These are phyloP conservation scores for Conringia planisiliqua DNA, from an alignment of 345 rosid genomes.

Conservation along the genomic window DNA sequence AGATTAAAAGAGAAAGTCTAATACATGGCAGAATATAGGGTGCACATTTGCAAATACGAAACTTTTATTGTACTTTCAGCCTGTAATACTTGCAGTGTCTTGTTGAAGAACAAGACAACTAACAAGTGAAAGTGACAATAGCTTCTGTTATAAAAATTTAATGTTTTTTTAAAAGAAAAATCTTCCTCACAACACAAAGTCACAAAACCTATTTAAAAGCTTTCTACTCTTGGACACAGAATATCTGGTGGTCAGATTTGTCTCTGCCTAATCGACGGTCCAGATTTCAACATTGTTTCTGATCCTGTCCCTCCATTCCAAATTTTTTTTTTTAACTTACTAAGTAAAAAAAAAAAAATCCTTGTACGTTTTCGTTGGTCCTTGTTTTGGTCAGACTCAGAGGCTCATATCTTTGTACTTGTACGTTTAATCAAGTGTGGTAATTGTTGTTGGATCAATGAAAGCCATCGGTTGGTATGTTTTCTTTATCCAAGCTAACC, in stretches of 20 bases:
- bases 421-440: background rate
- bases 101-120: conserved; percentile 39
- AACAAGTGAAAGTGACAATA: conserved; percentile 57
- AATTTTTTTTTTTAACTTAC: background rate
- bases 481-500: background rate
- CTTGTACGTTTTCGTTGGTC: background rate
- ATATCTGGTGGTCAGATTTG: conserved; percentile 41
- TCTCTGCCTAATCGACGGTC: conserved; percentile 43
- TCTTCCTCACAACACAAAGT: conserved; percentile 9
- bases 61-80: conserved; percentile 1
- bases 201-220: conserved; percentile 14
- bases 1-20: background rate
- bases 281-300: conserved; percentile 33
- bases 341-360: background rate
- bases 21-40: conserved; percentile 9
- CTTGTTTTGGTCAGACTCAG: background rate
- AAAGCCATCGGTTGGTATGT: background rate
- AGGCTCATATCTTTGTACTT: background rate
- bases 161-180: background rate
- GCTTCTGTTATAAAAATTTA: conserved; percentile 34
- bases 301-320: conserved; percentile 35
- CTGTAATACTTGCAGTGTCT: conserved; percentile 27
- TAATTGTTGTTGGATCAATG: background rate
- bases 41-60: conserved; percentile 24
- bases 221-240: conserved; percentile 35